A percentile compares a stretch with the other conserved stretches of the same genome.
phyloP scores from a whole-genome alignment of 768 basidiomycete genomes.

The Agrocybe pediades region DNA sequence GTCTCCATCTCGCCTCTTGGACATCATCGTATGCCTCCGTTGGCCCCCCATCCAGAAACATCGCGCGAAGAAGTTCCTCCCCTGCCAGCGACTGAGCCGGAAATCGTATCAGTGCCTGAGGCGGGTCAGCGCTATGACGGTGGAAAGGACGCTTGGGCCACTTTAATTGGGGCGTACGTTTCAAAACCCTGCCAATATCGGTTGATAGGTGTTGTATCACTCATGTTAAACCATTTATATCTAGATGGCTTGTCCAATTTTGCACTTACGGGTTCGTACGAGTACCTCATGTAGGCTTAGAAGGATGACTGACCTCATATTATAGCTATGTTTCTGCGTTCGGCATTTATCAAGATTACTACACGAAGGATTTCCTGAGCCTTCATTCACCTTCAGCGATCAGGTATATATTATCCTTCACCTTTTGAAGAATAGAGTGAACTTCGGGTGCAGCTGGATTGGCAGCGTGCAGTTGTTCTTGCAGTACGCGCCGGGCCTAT shows the following conservation, averaged over 20 bases:
- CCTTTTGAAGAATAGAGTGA: neutral
- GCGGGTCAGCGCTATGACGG: constrained; percentile 16
- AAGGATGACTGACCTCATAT: constrained; percentile 2
- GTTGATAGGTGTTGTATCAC: neutral
- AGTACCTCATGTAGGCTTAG: constrained; percentile 2
- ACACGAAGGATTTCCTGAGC: constrained; percentile 39
- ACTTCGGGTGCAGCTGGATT: constrained; percentile 40
- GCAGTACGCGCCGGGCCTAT: constrained; percentile 39
- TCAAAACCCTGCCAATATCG: neutral
- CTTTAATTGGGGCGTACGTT: constrained; percentile 45
- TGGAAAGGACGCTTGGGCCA: constrained; percentile 43
- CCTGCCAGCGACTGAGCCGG: neutral
- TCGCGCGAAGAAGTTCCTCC: constrained; percentile 25
- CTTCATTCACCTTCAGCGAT: constrained; percentile 45
- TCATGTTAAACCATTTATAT: neutral
- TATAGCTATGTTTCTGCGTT: constrained; percentile 44
- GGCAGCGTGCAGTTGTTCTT: constrained; percentile 51
- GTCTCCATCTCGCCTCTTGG: too few species aligned
- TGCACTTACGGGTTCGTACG: constrained; percentile 50
- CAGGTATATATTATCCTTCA: constrained; percentile 27
- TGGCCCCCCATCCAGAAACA: too few species aligned
- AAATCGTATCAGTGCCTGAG: neutral
- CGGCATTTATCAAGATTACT: constrained; percentile 51
- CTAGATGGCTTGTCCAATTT: constrained; percentile 45
- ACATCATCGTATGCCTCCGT: too few species aligned